Evolutionary conservation across 2,329 filamentous ascomycete species (phyloP).

Genomic region (Pseudogymnoascus sp.): DNA sequence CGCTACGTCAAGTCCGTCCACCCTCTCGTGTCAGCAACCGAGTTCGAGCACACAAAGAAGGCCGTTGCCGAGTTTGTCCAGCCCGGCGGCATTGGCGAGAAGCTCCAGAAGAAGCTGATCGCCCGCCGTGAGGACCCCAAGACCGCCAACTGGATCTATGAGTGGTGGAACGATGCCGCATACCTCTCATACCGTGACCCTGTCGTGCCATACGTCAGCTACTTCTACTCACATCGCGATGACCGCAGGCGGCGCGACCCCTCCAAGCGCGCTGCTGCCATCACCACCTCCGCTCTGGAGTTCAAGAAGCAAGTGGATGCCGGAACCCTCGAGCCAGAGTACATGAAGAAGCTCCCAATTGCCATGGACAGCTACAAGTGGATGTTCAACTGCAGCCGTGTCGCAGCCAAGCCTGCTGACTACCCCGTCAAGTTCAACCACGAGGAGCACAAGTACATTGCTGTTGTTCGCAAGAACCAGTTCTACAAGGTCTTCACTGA

Average conservation of each 20-base stretch:
- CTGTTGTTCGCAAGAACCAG: conserved; percentile 90
- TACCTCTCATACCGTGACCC: conserved; percentile 93
- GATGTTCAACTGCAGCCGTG: conserved; percentile 95
- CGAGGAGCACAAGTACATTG: conserved; percentile 74
- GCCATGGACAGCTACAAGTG: conserved; percentile 98
- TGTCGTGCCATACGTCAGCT: conserved; percentile 95
- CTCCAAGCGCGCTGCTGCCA: conserved; percentile 84
- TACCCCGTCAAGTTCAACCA: conserved; percentile 72
- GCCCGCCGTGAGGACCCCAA: conserved; percentile 72
- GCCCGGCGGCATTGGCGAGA: conserved; percentile 74
- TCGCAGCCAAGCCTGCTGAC: conserved; percentile 75
- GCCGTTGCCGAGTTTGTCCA: conserved; percentile 83
- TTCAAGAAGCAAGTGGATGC: conserved; percentile 90
- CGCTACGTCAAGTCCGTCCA: conserved; percentile 76
- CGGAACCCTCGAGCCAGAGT: conserved; percentile 84
- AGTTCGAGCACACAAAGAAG: conserved; percentile 67
- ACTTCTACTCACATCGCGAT: conserved; percentile 98
- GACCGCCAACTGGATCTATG: conserved; percentile 86
- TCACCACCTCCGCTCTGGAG: conserved; percentile 76
- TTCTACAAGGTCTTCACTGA: conserved; percentile 90
- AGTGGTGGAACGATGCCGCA: conserved; percentile 97
- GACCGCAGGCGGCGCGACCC: conserved; percentile 82
- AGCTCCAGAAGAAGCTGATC: conserved; percentile 80
- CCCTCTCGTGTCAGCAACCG: conserved; percentile 60
- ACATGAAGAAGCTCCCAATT: conserved; percentile 95